Percentiles rank a stretch among this genome's conserved stretches.
phyloP scores from a whole-genome alignment of 805 yeast genomes.

The Candida tammaniensis region DNA sequence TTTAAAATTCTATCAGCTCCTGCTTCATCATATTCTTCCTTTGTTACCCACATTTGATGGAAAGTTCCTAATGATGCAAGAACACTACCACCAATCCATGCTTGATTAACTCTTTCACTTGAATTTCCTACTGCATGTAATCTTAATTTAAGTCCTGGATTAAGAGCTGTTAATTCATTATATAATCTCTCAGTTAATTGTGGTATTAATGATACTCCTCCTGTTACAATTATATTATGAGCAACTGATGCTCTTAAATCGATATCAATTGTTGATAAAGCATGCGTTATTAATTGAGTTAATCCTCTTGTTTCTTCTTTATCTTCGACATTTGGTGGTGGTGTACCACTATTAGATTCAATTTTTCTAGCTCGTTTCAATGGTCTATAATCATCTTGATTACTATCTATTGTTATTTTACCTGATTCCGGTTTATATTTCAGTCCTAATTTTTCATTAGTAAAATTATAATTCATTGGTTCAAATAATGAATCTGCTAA shows the following conservation, averaged over 20 bases:
- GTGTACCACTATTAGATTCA: conserved; percentile 31
- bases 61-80: conserved; percentile 86
- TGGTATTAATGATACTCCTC: conserved; percentile 77
- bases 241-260: conserved; percentile 84
- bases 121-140: conserved; percentile 78
- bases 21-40: conserved; percentile 81
- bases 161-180: conserved; percentile 61
- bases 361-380: conserved; percentile 56
- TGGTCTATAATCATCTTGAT: conserved; percentile 68
- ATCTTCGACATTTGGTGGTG: conserved; percentile 19
- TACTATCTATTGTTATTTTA: conserved; percentile 42
- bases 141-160: conserved; percentile 85
- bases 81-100: conserved; percentile 93
- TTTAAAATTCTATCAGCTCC: conserved; percentile 78
- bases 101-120: conserved; percentile 71
- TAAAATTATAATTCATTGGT: conserved; percentile 47
- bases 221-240: conserved; percentile 83
- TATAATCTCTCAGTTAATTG: conserved; percentile 77
- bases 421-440: conserved; percentile 49
- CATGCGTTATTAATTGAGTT: conserved; percentile 57
- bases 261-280: conserved; percentile 63
- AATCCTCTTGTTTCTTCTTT: conserved; percentile 41
- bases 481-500: conserved; percentile 73
- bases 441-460: conserved; percentile 17
- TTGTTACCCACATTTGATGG: conserved; percentile 93